Conservation (phyloP, 257 asterid genomes). For the Lycium barbarum region DNA sequence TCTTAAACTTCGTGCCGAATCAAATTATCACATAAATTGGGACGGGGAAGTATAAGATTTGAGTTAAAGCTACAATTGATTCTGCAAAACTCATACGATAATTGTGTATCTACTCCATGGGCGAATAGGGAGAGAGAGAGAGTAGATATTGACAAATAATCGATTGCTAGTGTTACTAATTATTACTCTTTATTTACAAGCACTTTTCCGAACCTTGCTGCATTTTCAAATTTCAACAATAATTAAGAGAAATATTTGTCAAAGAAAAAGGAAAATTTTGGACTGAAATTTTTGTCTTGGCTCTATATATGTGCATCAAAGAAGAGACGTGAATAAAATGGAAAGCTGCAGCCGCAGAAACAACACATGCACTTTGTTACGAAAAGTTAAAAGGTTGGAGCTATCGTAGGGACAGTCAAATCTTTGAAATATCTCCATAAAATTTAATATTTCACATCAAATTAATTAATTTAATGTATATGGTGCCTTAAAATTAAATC, state of each 20-base stretch:
- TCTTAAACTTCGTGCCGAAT: too few relatives aligned
- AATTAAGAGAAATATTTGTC: background rate
- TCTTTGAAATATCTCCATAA: slow-evolving; percentile 14
- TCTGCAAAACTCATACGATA: too few relatives aligned
- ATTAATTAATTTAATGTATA: background rate
- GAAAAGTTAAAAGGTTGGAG: background rate
- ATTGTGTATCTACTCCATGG: too few relatives aligned
- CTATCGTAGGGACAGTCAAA: slow-evolving; percentile 5
- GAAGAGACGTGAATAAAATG: slow-evolving; percentile 21
- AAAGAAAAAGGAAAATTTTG: background rate
- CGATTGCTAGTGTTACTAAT: background rate
- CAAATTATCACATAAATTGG: too few relatives aligned
- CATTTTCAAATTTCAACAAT: background rate
- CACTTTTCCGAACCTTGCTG: background rate
- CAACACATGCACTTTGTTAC: background rate
- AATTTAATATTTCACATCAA: background rate
- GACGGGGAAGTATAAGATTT: too few relatives aligned
- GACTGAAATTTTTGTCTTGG: background rate
- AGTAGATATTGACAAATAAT: too few relatives aligned
- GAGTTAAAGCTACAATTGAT: too few relatives aligned
- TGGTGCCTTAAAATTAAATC: background rate
- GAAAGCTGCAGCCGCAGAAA: background rate
- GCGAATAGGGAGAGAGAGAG: too few relatives aligned
- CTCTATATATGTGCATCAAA: background rate
- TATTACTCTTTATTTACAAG: background rate